These are phyloP conservation scores for Acanthamoeba sp. DNA, from an alignment of 208 protist genomes.

Conservation along the genomic window DNA sequence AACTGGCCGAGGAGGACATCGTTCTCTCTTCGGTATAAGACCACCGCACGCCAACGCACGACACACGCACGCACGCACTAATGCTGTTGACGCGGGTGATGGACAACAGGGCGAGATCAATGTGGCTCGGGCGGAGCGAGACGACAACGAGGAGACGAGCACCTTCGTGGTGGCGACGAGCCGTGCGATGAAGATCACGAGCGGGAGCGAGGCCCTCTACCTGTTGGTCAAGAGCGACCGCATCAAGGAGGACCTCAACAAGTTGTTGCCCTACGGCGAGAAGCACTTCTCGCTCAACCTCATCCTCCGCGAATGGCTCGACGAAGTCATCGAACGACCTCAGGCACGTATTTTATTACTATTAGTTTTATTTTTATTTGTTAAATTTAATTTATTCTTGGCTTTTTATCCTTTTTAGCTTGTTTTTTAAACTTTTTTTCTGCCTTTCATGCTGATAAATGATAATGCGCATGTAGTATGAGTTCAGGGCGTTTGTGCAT, in stretches of 20 bases:
- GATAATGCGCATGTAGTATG: background rate
- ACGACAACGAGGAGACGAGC: conserved; percentile 13
- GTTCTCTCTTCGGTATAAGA: background rate
- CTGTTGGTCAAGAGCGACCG: conserved; percentile 44
- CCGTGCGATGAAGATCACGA: conserved; percentile 5
- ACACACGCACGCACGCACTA: background rate
- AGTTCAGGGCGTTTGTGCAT: conserved; percentile 23
- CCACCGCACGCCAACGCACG: no score
- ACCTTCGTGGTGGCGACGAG: conserved; percentile 17
- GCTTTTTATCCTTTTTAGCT: background rate
- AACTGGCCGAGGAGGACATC: background rate
- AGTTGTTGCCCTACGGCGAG: conserved; percentile 32
- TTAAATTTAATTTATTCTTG: background rate
- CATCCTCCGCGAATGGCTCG: conserved; percentile 55
- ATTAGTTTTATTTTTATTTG: background rate
- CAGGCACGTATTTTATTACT: background rate
- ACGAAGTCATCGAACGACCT: conserved; percentile 46
- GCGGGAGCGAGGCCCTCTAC: conserved; percentile 8
- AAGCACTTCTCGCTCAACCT: background rate
- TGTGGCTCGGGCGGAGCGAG: background rate
- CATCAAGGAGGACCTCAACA: conserved; percentile 33
- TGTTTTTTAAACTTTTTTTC: background rate
- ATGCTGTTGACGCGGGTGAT: background rate
- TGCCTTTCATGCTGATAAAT: background rate
- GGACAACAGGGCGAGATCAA: background rate